Evolutionary conservation across 2,329 filamentous ascomycete species (phyloP).

Genomic region (Fusarium guadeloupense): DNA sequence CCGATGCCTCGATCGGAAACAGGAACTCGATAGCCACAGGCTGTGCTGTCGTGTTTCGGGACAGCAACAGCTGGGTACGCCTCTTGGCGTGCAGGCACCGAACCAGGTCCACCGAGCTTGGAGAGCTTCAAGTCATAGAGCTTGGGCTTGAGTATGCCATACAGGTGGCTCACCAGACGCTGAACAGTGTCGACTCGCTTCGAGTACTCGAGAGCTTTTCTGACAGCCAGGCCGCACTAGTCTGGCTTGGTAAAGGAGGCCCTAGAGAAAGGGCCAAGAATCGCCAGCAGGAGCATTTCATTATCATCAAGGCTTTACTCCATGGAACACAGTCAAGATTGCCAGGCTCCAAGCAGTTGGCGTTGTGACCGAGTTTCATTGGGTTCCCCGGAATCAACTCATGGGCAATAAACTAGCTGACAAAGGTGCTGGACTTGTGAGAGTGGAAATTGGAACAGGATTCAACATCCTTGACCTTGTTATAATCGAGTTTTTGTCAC

Average conservation of each 20-base stretch:
- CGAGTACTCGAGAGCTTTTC: constrained; percentile 22
- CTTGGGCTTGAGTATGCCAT: constrained; percentile 22
- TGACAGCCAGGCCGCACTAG: constrained; percentile 1
- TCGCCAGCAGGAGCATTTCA: neutral
- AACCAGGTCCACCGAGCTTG: neutral
- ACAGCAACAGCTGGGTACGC: constrained; percentile 13
- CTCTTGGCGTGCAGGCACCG: neutral
- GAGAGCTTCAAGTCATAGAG: constrained; percentile 21
- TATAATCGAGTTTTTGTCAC: constrained; percentile 4
- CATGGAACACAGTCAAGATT: neutral
- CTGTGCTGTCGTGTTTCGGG: constrained; percentile 3
- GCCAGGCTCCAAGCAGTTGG: neutral
- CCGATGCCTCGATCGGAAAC: constrained; percentile 4
- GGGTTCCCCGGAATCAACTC: constrained; percentile 21
- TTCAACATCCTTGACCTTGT: neutral
- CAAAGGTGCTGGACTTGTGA: constrained; percentile 3
- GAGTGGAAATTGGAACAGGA: neutral
- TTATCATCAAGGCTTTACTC: neutral
- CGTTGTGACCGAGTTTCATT: constrained; percentile 25
- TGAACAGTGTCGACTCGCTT: neutral
- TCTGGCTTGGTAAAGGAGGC: neutral
- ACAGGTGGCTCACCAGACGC: neutral
- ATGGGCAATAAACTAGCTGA: constrained; percentile 22
- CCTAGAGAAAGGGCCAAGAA: neutral
- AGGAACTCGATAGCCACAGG: neutral